Evolutionary conservation across 2,329 filamentous ascomycete genomes (phyloP), one percentile per base, ranked within the genome.

Genomic region (Setomelanomma holmii): DNA sequence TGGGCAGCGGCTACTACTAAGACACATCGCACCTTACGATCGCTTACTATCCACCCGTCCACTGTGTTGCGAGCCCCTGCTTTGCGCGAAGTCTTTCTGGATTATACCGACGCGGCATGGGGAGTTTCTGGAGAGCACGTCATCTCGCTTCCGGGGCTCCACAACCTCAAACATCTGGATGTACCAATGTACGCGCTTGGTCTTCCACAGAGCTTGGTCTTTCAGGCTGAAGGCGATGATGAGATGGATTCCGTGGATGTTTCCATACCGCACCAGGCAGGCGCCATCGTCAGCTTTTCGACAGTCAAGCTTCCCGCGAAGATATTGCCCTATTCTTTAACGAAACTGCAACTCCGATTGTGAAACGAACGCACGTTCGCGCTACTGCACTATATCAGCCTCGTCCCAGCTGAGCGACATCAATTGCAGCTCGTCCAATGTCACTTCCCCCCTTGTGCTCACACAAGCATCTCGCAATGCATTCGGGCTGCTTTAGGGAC

Each of bases 101-200:
- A 22, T n/a, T 20, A 46, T 14, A 27, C 36, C 4, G 44, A 55
- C 22, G 41, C 60, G 11, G 33, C 22, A 7, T 56, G 50, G 39
- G 42, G 55, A 16, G 56, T 41, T 7, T 49, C 58, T 38, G 63
- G 61, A 14, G 41, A 49, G 38, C 39, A 60, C 27, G 53, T 53
- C 6, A 53, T 68, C 16, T 51, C 56, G 1, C 39, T 47, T 8
- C 33, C 33, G 1, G 38, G 49, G 1, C 58, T 60, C 39, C 30
- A 52, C 16, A 45, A 21, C 14, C 10, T 61, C 3, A 53, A 47
- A 19, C 34, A 48, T 10, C 43, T 61, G 10, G 51, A 60, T 21
- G 17, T 58, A 11, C 44, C 54, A 2, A 59, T 60, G 53, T 47
- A 45, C 10, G 33, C 35, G 4, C 33, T 61, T 1, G 51, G 54